These are phyloP conservation scores for Kuraishia molischiana DNA, from an alignment of 805 yeast species.

Conservation along the genomic window DNA sequence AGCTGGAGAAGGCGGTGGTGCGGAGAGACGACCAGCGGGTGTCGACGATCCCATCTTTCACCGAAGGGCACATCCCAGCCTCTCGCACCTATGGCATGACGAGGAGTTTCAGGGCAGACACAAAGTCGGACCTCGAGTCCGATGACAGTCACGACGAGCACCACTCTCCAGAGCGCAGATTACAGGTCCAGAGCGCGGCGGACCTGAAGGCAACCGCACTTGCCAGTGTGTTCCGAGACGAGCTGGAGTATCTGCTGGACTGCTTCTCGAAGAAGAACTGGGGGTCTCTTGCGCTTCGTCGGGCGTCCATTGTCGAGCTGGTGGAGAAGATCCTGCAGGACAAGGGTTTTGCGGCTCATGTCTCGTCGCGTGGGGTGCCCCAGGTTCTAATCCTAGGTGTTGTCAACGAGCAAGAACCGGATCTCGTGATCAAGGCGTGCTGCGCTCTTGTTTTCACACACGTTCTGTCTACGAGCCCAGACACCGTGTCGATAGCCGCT, in stretches of 20 bases:
- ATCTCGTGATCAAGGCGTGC: neutral
- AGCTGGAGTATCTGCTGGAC: constrained; percentile 6
- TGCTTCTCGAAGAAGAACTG: constrained; percentile 2
- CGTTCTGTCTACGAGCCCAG: neutral
- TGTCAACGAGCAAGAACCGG: neutral
- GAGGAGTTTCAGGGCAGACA: constrained; percentile 15
- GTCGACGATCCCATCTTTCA: neutral
- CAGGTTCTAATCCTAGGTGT: neutral
- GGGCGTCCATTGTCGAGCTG: neutral
- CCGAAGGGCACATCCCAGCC: constrained; percentile 4
- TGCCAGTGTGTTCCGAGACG: constrained; percentile 9
- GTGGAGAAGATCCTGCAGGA: neutral
- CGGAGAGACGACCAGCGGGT: neutral
- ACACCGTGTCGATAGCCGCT: too few species aligned
- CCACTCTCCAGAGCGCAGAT: constrained; percentile 5
- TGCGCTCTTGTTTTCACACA: neutral
- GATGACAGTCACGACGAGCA: constrained; percentile 9
- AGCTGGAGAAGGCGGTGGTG: neutral
- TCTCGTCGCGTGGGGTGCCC: neutral
- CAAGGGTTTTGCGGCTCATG: constrained; percentile 1
- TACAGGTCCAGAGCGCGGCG: constrained; percentile 11
- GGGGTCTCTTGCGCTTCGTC: neutral
- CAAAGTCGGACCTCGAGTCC: constrained; percentile 4
- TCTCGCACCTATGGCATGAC: constrained; percentile 17
- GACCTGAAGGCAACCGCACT: constrained; percentile 24